A percentile compares a stretch with the other conserved stretches of the same genome.
Conservation (phyloP, 2,329 filamentous ascomycete genomes). For the Trichoderma sp. region DNA sequence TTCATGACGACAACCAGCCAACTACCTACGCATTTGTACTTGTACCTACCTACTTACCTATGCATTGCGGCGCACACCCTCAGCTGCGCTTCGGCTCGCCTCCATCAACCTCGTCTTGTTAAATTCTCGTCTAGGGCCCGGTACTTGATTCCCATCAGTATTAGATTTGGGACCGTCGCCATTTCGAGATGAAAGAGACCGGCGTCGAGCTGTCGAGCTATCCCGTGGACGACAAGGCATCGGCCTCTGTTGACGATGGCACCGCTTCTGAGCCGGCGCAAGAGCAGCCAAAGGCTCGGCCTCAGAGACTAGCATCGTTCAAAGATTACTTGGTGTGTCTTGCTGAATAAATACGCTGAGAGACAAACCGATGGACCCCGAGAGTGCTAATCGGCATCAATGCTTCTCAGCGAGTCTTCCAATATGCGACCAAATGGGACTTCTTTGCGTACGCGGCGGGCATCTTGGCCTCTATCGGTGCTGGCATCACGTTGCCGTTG, state of each 20-base stretch:
- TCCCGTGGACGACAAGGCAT: slow-evolving; percentile 8
- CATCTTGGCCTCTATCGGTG: slow-evolving; percentile 51
- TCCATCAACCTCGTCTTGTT: background rate
- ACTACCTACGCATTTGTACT: background rate
- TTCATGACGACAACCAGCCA: background rate
- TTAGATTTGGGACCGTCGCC: background rate
- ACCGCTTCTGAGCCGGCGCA: slow-evolving; percentile 35
- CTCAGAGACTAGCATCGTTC: slow-evolving; percentile 49
- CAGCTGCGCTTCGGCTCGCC: background rate
- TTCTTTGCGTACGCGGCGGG: slow-evolving; percentile 51
- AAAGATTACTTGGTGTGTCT: slow-evolving; percentile 46
- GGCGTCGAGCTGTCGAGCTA: slow-evolving; percentile 1
- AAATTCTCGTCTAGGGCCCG: background rate
- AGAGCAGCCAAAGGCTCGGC: slow-evolving; percentile 41
- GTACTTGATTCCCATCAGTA: background rate
- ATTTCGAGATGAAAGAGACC: slow-evolving; percentile 6
- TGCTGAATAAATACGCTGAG: background rate
- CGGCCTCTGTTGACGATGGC: slow-evolving; percentile 11
- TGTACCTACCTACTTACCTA: background rate
- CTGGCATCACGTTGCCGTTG: slow-evolving; percentile 57
- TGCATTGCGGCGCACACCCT: background rate
- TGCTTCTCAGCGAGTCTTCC: slow-evolving; percentile 50
- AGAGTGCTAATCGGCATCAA: background rate
- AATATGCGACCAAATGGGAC: slow-evolving; percentile 57
- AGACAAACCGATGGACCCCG: background rate